Conservation (phyloP, 169 alveolate species). For the Cryptosporidium sp. region DNA sequence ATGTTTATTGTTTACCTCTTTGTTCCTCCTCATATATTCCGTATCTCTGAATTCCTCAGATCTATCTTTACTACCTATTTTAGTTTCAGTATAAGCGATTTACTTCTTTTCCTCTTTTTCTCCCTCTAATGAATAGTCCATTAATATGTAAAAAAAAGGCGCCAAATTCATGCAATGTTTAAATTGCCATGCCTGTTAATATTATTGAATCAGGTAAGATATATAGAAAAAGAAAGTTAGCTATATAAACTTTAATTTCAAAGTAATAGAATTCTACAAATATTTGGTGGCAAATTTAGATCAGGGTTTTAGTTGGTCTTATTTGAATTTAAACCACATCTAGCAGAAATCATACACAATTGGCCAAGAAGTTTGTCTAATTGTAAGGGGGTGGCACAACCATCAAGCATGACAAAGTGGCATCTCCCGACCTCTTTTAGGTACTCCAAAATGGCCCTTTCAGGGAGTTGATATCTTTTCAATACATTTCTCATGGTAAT, state of each 20-base stretch:
- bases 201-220: not conserved
- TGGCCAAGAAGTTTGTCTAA: constrained; percentile 81
- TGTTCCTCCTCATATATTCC: constrained; percentile 15
- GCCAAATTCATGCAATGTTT: constrained; percentile 4
- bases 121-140: not conserved
- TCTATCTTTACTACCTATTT: not conserved
- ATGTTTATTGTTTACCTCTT: constrained; percentile 12
- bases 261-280: not conserved
- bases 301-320: not conserved
- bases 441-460: constrained; percentile 82
- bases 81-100: not conserved
- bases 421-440: constrained; percentile 82
- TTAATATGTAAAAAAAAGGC: not conserved
- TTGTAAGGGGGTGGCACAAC: constrained; percentile 78
- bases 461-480: constrained; percentile 82
- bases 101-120: not conserved
- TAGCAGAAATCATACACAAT: constrained; percentile 77
- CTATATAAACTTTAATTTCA: not conserved
- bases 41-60: not conserved
- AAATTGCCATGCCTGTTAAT: not conserved
- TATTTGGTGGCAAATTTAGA: not conserved
- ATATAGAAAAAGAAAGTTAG: not conserved
- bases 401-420: constrained; percentile 81
- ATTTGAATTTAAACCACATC: constrained; percentile 18
- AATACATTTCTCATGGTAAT: constrained; percentile 83